These are phyloP conservation scores for Schizochytrium sp. DNA, from an alignment of 108 stramenopile species.

Conservation along the genomic window DNA sequence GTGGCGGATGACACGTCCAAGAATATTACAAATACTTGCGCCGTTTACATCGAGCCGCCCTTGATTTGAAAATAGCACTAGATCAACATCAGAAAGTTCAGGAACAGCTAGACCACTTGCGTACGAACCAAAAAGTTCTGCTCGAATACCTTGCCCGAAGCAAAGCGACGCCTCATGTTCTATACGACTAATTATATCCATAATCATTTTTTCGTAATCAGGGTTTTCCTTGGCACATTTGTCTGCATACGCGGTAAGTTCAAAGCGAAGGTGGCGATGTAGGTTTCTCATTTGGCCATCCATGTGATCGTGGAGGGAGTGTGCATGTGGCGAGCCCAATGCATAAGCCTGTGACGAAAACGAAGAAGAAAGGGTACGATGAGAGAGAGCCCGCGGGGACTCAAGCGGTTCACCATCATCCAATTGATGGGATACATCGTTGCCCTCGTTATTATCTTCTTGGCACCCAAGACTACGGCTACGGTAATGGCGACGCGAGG, in stretches of 20 bases:
- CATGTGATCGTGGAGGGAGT: constrained; percentile 31
- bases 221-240: not conserved
- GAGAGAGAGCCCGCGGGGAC: not conserved
- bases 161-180: constrained; percentile 10
- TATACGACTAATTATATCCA: not conserved
- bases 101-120: constrained; percentile 37
- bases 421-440: not conserved
- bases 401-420: not conserved
- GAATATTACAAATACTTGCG: constrained; percentile 13
- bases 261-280: constrained; percentile 23
- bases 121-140: constrained; percentile 31
- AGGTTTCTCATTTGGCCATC: constrained; percentile 4
- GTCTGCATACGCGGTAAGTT: constrained; percentile 9
- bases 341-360: not conserved
- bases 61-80: constrained; percentile 8
- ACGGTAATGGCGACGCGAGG: not conserved
- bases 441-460: not conserved
- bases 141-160: constrained; percentile 4
- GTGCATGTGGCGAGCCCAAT: not conserved
- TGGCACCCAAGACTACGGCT: constrained; percentile 20
- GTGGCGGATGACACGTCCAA: constrained; percentile 13
- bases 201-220: not conserved
- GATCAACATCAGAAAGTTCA: constrained; percentile 30
- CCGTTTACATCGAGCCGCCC: constrained; percentile 39
- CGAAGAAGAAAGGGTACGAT: not conserved